Evolutionary conservation across 2,329 filamentous ascomycete species (phyloP), one percentile per base, ranked within the genome.

Genomic region (Balansia obtecta): DNA sequence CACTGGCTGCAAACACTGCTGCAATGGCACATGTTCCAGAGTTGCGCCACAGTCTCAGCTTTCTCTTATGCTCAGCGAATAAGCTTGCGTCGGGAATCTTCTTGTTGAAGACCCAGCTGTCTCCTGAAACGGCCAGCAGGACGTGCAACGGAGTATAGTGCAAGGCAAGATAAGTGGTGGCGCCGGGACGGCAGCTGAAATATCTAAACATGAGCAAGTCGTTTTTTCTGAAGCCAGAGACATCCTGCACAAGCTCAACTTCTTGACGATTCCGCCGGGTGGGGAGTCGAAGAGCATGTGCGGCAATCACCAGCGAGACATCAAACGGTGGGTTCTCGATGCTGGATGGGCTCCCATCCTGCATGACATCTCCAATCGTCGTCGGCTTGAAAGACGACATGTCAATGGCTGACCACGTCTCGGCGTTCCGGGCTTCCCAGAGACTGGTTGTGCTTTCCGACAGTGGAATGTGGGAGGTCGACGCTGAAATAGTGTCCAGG

Each of bases 121-220:
- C 73, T 45, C 78, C 77, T 30, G 74, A 74, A 8, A 81, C 75
- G 11, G 76, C 76, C 16, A 82, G 68, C 1, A 82, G 69, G 54
- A 73, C 72, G 53, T 74, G 71, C 4, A 82, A 70, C n/a, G 78
- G 79, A 0, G 77, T 80, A 57, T 77, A 68, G 54, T 80, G 70
- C 1, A 82, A 65, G 1, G 79, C 76, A 16, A 80, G 64, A 58
- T 80, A 80, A 0, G 75, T 73, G 58, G 75, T 73, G 45, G 71
- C 74, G 16, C 71, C 62, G 13, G 71, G 65, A 12, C 68, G 73
- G 46, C 56, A 58, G 1, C 69, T 61, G 58, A 79, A 81, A 16
- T 77, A 59, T 50, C 51, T 59, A 34, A 60, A 58, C 49, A 76
- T 62, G 37, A 53, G 55, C 32, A 62, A 53, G 22, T 57, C 52